Evolutionary conservation across 108 stramenopile genomes (phyloP), one percentile per base, ranked within the genome.

Genomic region (Skeletonema marinoi): DNA sequence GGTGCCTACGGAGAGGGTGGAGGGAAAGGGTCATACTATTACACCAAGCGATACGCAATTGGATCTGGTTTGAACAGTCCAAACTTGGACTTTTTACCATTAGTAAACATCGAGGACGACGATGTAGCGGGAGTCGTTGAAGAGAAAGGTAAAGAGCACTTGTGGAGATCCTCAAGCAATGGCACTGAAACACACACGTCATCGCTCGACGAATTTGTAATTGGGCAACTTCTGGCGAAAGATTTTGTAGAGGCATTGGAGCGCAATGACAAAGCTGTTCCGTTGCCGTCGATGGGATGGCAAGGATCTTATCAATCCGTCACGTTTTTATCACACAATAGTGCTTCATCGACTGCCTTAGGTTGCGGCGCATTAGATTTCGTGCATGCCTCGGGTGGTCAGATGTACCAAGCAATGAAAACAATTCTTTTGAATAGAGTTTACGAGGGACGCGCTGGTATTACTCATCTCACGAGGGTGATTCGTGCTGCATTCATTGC

Each of bases 291-390:
- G 3, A 80, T 89, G 84, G 90, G 90, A 38, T 96, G 94, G 94
- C 69, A 87, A 61, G 94, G 94, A 58, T 96, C 94, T 12, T 83
- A 87, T 64, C 82, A 92, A 35, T 92, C 91, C 0, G 78, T 83
- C 30, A 83, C 94, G 4, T 93, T 89, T 60, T 85, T 96, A 25
- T 87, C 92, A 11, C 88, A 90, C 70, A 93, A 93, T 77, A 90
- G 89, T 16, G 74, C 89, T 6, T 90, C 89, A 30, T 92, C 92
- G 38, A 86, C 88, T 69, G 82, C 82, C 6, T 69, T 93, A 39
- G 94, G 94, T n/a, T 96, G 94, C 54, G 95, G 95, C 16, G 91
- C 92, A 31, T 73, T 96, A 17, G 95, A 96, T 59, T 78, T 96
- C 35, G 77, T 85, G 21, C 95, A 96, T 79, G 90, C 95, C 0